Evolutionary conservation across 2,329 filamentous ascomycete species (phyloP).

Genomic region (Laburnicola sp.): DNA sequence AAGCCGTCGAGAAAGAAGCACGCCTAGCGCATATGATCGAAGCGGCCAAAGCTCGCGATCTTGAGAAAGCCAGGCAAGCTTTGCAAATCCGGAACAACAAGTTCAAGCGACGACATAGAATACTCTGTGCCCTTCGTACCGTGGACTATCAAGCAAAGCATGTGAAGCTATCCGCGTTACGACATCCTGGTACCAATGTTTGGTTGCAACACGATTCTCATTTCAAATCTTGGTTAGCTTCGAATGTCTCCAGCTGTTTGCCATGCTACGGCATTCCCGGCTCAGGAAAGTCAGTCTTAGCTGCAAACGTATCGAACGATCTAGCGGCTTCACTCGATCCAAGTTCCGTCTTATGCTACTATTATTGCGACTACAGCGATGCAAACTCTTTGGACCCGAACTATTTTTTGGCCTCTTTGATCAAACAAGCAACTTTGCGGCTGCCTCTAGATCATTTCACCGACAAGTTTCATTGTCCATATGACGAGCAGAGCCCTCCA

Average conservation of each 20-base stretch:
- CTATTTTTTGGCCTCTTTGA: constrained; percentile 12
- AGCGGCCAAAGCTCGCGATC: constrained; percentile 11
- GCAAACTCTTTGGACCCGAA: constrained; percentile 11
- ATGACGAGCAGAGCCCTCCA: not conserved
- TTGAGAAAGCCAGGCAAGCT: constrained; percentile 17
- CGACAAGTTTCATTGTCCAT: constrained; percentile 9
- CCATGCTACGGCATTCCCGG: constrained; percentile 28
- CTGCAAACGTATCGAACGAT: constrained; percentile 14
- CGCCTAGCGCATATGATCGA: constrained; percentile 25
- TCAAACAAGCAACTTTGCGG: constrained; percentile 17
- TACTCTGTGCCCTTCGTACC: constrained; percentile 12
- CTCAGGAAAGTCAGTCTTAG: constrained; percentile 26
- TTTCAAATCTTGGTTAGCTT: constrained; percentile 12
- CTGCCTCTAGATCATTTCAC: constrained; percentile 13
- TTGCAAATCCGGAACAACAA: constrained; percentile 17
- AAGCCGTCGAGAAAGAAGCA: constrained; percentile 23
- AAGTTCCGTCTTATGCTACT: constrained; percentile 12
- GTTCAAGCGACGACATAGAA: constrained; percentile 8
- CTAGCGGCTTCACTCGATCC: not conserved
- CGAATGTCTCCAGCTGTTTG: constrained; percentile 13
- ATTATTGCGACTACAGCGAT: constrained; percentile 24
- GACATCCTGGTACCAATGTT: constrained; percentile 17
- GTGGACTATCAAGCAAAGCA: constrained; percentile 22
- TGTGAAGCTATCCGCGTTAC: not conserved
- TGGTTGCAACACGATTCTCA: constrained; percentile 15